phyloP scores from a whole-genome alignment of 2,329 filamentous ascomycete genomes.

The Macroventuria anomochaeta region DNA sequence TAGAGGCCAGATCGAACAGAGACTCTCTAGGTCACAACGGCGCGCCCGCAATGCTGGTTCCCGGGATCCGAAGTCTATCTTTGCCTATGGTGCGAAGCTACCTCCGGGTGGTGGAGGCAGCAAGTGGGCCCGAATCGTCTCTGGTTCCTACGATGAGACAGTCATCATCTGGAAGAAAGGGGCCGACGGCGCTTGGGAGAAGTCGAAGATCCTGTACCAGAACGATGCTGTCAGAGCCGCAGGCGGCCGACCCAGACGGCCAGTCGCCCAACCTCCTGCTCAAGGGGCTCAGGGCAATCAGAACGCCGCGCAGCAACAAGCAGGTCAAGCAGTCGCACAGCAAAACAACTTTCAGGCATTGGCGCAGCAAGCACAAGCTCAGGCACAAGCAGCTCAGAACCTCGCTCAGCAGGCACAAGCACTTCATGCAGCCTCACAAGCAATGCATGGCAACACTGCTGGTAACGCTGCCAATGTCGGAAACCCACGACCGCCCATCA shows the following conservation, averaged over 20 bases:
- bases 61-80: slow-evolving; percentile 75
- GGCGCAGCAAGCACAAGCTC: slow-evolving; percentile 47
- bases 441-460: slow-evolving; percentile 26
- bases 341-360: slow-evolving; percentile 42
- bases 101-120: slow-evolving; percentile 91
- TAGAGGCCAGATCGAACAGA: slow-evolving; percentile 51
- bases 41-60: slow-evolving; percentile 71
- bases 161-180: slow-evolving; percentile 95
- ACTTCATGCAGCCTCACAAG: slow-evolving; percentile 45
- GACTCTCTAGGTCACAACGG: slow-evolving; percentile 43
- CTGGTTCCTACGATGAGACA: slow-evolving; percentile 93
- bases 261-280: slow-evolving; percentile 30
- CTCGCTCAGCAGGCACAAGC: slow-evolving; percentile 45
- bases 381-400: slow-evolving; percentile 44
- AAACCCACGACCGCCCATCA: slow-evolving; percentile 10
- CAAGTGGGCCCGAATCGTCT: slow-evolving; percentile 91
- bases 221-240: slow-evolving; percentile 66
- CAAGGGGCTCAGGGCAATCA: slow-evolving; percentile 22
- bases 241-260: slow-evolving; percentile 50
- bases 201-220: slow-evolving; percentile 76
- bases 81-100: slow-evolving; percentile 81
- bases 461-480: slow-evolving; percentile 17
- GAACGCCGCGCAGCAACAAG: slow-evolving; percentile 27
- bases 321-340: slow-evolving; percentile 16
- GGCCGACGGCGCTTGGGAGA: slow-evolving; percentile 82